Evolutionary conservation across 2,329 filamentous ascomycete genomes (phyloP), one percentile per base, ranked within the genome.

Genomic region (Epichloe gansuensis): DNA sequence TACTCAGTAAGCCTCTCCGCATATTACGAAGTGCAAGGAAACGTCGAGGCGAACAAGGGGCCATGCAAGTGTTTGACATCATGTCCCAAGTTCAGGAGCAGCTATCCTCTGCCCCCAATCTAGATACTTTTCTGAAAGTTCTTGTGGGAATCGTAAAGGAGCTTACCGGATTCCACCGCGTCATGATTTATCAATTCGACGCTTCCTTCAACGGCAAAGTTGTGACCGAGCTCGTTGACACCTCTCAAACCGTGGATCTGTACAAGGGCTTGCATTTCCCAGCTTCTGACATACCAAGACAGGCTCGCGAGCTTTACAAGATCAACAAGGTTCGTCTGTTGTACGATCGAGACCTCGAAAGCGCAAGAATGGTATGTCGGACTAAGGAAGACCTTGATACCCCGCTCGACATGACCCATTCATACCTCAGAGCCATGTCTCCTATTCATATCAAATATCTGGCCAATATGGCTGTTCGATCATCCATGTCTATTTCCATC

Each of bases 181-280:
- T 95, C 47, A 90, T 95, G 87, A 78, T 95, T 2, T 95, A 95
- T 61, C 88, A 95, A 64, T 95, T 95, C 57, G 89, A 95, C 64
- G 74, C 81, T 4, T 68, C 75, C 1, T 93, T 85, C 74, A 95
- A 94, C 59, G 89, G 89, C 17, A 82, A 86, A 52, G 89, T 95
- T 1, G 89, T 95, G 4, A 89, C 89, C 0, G 89, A 95, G 64
- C 71, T 95, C 11, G 85, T 95, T 8, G 87, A 95, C 63, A 86
- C 87, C 1, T 74, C 80, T 17, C 81, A 84, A 35, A 91, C 88
- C 0, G 83, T 84, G 51, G 89, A 95, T 64, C 70, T 95, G 0
- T 95, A 89, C 71, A 88, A 90, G 62, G 89, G 89, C 0, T 73
- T 95, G 3, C 85, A 93, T 62, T 95, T 95, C 55, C 89, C 89